phyloP scores from a whole-genome alignment of 257 asterid genomes.

The Linderniella brevidens region DNA sequence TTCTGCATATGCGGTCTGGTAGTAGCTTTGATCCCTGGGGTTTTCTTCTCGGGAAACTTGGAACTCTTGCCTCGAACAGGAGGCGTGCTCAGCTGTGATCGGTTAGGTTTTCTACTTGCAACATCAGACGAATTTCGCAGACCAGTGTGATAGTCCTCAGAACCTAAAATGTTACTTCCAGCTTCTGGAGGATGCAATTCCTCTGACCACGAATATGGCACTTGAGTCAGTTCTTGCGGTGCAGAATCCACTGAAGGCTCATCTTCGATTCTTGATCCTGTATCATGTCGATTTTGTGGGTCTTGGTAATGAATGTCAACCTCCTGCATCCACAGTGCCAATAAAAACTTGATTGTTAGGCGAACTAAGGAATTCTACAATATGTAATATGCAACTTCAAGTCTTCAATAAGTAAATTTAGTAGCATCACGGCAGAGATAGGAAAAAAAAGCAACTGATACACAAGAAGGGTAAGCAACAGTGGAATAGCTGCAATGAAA shows the following conservation, averaged over 20 bases:
- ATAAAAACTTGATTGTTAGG: constrained; percentile 1
- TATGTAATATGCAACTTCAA: background rate
- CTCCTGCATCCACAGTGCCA: constrained; percentile 17
- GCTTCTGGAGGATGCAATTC: constrained; percentile 15
- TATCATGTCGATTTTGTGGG: constrained; percentile 12
- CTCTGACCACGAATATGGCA: constrained; percentile 21
- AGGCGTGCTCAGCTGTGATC: constrained; percentile 16
- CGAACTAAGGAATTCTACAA: background rate
- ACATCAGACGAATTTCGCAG: constrained; percentile 15
- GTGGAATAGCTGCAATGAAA: too few relatives aligned
- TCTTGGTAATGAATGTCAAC: constrained; percentile 14
- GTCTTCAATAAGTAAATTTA: too few relatives aligned
- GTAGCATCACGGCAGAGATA: too few relatives aligned
- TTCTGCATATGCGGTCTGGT: constrained; percentile 17
- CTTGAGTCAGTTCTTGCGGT: constrained; percentile 16
- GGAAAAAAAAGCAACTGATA: too few relatives aligned
- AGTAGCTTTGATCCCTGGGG: constrained; percentile 15
- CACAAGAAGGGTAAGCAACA: too few relatives aligned
- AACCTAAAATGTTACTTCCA: constrained; percentile 16
- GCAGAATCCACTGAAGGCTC: constrained; percentile 29
- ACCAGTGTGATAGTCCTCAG: constrained; percentile 18
- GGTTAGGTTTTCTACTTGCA: constrained; percentile 15
- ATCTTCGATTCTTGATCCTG: constrained; percentile 19
- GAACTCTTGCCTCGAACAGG: constrained; percentile 14
- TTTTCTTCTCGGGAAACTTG: constrained; percentile 15